Base-by-base conservation (phyloP, 257 asterid genomes). In the Fraxinus excelsior region DNA sequence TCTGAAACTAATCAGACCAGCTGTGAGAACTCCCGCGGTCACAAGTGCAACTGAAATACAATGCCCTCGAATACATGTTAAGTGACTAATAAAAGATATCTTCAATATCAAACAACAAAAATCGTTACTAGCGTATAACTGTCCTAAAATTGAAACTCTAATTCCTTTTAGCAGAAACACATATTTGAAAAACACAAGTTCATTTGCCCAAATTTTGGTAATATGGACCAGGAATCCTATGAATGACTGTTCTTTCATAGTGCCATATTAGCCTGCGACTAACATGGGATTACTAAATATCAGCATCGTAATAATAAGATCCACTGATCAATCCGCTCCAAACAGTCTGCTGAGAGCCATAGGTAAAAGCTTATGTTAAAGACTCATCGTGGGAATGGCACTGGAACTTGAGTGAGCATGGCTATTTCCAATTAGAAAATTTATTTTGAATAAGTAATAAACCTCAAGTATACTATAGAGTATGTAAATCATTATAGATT, bases 1-100 rank as follows among this genome's bases (percentile, higher is more conserved):
- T 81, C 83, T 83, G 91, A 95, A 95, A 85, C 99, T 93, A 70
- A 93, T 81, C 10, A 93, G 87, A 67, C 98, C 99, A 25, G 97
- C 99, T 11, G 93, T 85, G 0, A 96, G 97, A 77, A 96, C 97
- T 79, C 98, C 97, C 12, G 98, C 98, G 0, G 99, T 95, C 78
- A 90, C 69, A 73, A 95, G 82, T 58, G 99, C 99, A 82, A 97
- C 99, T 95, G 94, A 75, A 28, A 80, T 64, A 69, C 64, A 72
- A 72, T 67, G 64, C 40, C 16, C 60, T 21, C 58, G 10, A 70
- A 37, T 8, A 37, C 25, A 70, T 34, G 51, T 64, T 26, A n/a
- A n/a, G 51, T 7, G 32, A 73, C 19, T 18, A 16, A 7, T 51
- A 5, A 51, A 51, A 16, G 25, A 51, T 18, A 19, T 3, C 5